Evolutionary conservation across 202 grass and related monocot species (phyloP), one percentile per base, ranked within the genome.

Genomic region (Alloteropsis angusta): DNA sequence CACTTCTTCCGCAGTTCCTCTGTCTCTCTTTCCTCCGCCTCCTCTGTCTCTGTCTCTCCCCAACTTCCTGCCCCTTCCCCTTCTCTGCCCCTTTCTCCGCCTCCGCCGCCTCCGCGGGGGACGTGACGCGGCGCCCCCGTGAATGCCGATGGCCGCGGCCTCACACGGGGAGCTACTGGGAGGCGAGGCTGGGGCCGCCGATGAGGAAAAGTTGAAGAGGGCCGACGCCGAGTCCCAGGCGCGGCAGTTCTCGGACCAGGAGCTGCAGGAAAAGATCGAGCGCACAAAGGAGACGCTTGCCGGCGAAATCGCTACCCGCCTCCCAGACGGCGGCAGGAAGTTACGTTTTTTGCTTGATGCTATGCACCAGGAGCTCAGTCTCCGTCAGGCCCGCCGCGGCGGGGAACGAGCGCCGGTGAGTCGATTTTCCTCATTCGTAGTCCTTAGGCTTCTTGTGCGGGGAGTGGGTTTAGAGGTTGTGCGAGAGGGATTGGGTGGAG

Each of bases 271-370:
- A 3, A 90, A 63, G 80, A 17, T 21, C 11, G 58, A 55, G 21
- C 80, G 94, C 45, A 10, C 71, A 25, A 7, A 70, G 77, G 4
- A 6, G 0, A 5, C 5, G 12, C 14, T 88, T 66, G 26, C 19
- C 16, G 2, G 0, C 7, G 66, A 47, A 1, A 3, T 71, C 38
- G 22, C 12, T 5, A 14, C 5, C 15, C 26, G 28, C 37, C 80
- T 93, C 55, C 69, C 23, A 5, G 89, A 97, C 80, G 57, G 82
- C 43, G 94, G 91, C 13, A 77, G 34, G 34, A 97, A 81, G 70
- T 67, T 76, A 22, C 60, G 7, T 28, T 15, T 21, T 4, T 14
- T 0, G 36, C 21, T 85, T 0, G 8, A 10, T 7, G 53, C 71
- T 21, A 30, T 80, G 10, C 21, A 16, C 58, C 50, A 52, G 1